Base-by-base conservation (phyloP, 352 stramenopile genomes). In the Phytophthora rubi region DNA sequence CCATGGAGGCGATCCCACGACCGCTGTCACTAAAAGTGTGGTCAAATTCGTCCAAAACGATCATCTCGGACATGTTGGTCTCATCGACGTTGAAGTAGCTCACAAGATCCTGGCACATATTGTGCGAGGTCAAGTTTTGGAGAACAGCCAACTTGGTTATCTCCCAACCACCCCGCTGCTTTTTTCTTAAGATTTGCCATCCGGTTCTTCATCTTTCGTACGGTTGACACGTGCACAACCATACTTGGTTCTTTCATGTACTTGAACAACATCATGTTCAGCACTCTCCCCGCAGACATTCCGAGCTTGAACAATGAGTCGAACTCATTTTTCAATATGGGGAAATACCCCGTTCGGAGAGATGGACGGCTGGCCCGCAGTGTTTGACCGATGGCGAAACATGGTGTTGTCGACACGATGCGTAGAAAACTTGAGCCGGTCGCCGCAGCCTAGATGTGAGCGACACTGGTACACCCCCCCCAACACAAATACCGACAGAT, bases 391-490 rank as follows among this genome's bases (percentile, higher is more conserved):
- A 9, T 65, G 58, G 18, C 33, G 48, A 32, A 65, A 65, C 15
- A 18, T 32, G 2, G 18, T 52, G 16, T 15, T 21, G 15, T 65
- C 47, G 1, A 12, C 33, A 2, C 33, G 47, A 21, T 58, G 21
- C 0, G 15, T 65, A 18, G 47, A 13, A 13, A 65, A 13, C 30
- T 65, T 65, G 3, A 65, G 12, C 5, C 2, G 49, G 30, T 51
- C 21, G 4, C 2, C 3, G 4, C 30, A 58, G 0, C 59, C 21
- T 15, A 57, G 1, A 32, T 65, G 59, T 8, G 48, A 65, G 26
- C 59, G 47, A 32, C 59, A 65, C 13, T 58, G 59, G 47, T 44
- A 58, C 8, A 58, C 59, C 15, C 58, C 18, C 18, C 18, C 18
- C 18, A 21, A 21, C 18, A 21, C 18, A 21, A 21, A 21, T 21